These are phyloP conservation scores for Leccinum holopus DNA, from an alignment of 1,284 basidiomycete species.

Conservation along the genomic window DNA sequence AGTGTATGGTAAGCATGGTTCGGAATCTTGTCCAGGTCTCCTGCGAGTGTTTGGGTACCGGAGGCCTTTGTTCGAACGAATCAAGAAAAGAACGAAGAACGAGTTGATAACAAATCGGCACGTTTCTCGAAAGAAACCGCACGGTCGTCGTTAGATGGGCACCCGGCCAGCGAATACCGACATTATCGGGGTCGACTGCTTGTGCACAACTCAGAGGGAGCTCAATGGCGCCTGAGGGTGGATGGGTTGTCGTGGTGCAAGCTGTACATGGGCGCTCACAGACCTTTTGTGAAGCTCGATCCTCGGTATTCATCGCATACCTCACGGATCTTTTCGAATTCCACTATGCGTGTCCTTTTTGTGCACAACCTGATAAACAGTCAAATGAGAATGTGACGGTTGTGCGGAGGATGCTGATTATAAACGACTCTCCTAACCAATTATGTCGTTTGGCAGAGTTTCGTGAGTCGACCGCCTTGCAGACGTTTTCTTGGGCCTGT, in stretches of 20 bases:
- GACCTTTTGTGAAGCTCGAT: slow-evolving; percentile 79
- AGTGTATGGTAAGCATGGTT: slow-evolving; percentile 71
- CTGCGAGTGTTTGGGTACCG: slow-evolving; percentile 31
- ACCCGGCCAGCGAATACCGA: slow-evolving; percentile 49
- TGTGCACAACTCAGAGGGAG: no score
- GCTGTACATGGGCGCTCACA: background rate
- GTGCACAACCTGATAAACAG: slow-evolving; percentile 66
- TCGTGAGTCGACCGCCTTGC: slow-evolving; percentile 83
- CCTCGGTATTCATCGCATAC: slow-evolving; percentile 85
- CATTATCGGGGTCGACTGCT: no score
- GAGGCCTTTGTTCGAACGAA: slow-evolving; percentile 68
- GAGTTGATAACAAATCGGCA: slow-evolving; percentile 67
- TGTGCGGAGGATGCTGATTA: slow-evolving; percentile 26
- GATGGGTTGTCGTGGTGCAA: background rate
- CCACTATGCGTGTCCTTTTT: slow-evolving; percentile 75
- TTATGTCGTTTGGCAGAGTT: slow-evolving; percentile 71
- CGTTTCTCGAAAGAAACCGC: slow-evolving; percentile 36
- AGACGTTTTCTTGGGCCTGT: slow-evolving; percentile 90
- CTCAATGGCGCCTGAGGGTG: no score
- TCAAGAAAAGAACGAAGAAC: slow-evolving; percentile 75
- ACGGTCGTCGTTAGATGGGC: slow-evolving; percentile 61
- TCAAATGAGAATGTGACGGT: slow-evolving; percentile 5
- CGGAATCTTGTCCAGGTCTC: slow-evolving; percentile 65
- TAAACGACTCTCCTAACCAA: slow-evolving; percentile 78
- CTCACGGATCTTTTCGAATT: slow-evolving; percentile 82